phyloP scores from a whole-genome alignment of 495 filamentous ascomycete species.

The Hypomontagnella monticulosa region DNA sequence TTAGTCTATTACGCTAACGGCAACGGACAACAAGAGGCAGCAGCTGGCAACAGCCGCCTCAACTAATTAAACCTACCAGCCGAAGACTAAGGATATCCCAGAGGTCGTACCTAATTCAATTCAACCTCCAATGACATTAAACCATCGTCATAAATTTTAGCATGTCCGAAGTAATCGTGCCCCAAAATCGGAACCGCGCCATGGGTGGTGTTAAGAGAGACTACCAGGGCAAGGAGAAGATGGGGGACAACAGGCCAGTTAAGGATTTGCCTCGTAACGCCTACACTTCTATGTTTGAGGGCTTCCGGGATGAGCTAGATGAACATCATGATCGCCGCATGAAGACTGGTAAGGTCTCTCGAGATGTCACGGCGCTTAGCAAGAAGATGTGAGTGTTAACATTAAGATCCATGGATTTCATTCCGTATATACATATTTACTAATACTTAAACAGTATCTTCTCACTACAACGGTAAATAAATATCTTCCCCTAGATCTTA shows the following conservation, averaged over 20 bases:
- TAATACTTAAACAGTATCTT: constrained; percentile 74
- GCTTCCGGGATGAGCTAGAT: constrained; percentile 87
- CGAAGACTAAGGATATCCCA: too few species aligned
- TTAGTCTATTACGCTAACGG: too few species aligned
- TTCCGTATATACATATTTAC: neutral
- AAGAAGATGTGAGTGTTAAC: constrained; percentile 85
- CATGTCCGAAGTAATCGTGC: constrained; percentile 45
- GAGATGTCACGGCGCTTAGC: constrained; percentile 91
- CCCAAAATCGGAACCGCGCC: constrained; percentile 38
- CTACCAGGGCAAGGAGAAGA: constrained; percentile 65
- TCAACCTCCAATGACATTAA: neutral
- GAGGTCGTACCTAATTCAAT: too few species aligned
- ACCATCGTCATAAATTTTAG: constrained; percentile 9
- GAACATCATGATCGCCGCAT: constrained; percentile 94
- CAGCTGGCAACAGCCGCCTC: neutral
- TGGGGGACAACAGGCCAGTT: constrained; percentile 43
- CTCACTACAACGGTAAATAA: constrained; percentile 80
- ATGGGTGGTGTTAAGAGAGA: constrained; percentile 68
- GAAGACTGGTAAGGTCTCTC: constrained; percentile 83
- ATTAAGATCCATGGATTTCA: neutral
- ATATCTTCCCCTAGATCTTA: constrained; percentile 2
- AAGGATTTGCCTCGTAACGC: constrained; percentile 53
- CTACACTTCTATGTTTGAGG: constrained; percentile 82
- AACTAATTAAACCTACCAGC: neutral
- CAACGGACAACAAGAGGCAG: neutral